These are phyloP conservation scores for Pestalotiopsis sp. DNA, from an alignment of 2,329 filamentous ascomycete genomes.

Conservation along the genomic window DNA sequence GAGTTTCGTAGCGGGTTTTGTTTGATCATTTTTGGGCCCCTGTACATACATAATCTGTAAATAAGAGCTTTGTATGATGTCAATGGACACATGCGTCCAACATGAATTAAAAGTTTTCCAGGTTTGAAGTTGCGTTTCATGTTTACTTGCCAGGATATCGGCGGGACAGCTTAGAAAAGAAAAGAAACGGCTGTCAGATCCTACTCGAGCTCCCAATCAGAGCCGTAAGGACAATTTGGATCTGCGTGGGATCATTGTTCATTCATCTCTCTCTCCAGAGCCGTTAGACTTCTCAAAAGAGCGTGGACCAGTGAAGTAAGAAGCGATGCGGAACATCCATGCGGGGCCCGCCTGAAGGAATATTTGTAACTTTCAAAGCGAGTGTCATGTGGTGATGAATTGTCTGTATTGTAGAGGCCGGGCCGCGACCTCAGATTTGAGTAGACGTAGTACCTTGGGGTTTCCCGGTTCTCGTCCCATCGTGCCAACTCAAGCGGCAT, in stretches of 20 bases:
- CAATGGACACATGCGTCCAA: not conserved
- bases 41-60: not conserved
- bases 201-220: too few relatives aligned
- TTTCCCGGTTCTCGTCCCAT: not conserved
- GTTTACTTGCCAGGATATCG: too few relatives aligned
- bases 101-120: not conserved
- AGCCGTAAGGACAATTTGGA: too few relatives aligned
- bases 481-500: not conserved
- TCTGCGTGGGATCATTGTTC: too few relatives aligned
- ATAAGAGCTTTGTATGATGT: not conserved
- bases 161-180: too few relatives aligned
- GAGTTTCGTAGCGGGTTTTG: not conserved
- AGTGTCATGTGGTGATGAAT: not conserved
- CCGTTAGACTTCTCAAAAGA: too few relatives aligned
- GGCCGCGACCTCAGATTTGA: not conserved
- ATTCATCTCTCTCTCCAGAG: too few relatives aligned
- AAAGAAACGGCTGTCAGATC: too few relatives aligned
- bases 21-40: not conserved
- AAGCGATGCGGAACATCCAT: not conserved
- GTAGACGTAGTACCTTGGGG: not conserved
- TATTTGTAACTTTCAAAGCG: not conserved
- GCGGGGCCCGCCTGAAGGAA: not conserved
- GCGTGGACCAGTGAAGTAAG: too few relatives aligned
- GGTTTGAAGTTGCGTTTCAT: too few relatives aligned
- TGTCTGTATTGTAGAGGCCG: not conserved